Conservation (phyloP, 2,329 filamentous ascomycete genomes). For the Periconia sp. region DNA sequence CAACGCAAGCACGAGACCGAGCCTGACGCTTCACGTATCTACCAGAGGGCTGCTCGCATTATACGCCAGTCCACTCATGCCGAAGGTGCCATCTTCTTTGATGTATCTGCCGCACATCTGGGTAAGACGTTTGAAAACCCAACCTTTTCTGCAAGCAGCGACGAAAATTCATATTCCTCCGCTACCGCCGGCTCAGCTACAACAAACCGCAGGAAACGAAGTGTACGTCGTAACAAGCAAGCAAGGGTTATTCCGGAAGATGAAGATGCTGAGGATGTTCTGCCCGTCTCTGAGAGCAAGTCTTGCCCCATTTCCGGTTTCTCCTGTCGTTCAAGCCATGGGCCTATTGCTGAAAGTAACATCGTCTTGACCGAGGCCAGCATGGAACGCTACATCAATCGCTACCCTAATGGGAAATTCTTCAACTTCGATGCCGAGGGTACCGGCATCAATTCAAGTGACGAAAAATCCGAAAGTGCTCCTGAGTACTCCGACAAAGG, state of each 20-base stretch:
- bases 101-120: constrained; percentile 34
- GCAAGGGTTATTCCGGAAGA: neutral
- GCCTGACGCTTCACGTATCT: constrained; percentile 29
- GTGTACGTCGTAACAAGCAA: constrained; percentile 3
- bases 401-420: constrained; percentile 38
- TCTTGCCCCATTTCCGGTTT: constrained; percentile 27
- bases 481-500: constrained; percentile 9
- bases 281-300: constrained; percentile 17
- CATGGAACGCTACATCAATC: constrained; percentile 37
- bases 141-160: constrained; percentile 19
- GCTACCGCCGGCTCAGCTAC: constrained; percentile 34
- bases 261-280: neutral
- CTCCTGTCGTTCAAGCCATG: constrained; percentile 20
- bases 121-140: constrained; percentile 24
- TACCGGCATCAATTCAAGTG: constrained; percentile 31
- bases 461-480: constrained; percentile 34
- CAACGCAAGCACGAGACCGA: constrained; percentile 26
- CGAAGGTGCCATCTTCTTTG: constrained; percentile 41
- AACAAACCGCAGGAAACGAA: constrained; percentile 19
- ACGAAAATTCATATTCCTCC: constrained; percentile 30
- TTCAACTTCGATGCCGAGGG: constrained; percentile 40
- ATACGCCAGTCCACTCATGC: constrained; percentile 35
- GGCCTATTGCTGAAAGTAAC: constrained; percentile 24
- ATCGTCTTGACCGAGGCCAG: constrained; percentile 33
- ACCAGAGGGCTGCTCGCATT: constrained; percentile 38